A percentile compares a stretch with the other conserved stretches of the same genome.
Conservation (phyloP, 2,329 filamentous ascomycete species). For the Paraphoma sp. region DNA sequence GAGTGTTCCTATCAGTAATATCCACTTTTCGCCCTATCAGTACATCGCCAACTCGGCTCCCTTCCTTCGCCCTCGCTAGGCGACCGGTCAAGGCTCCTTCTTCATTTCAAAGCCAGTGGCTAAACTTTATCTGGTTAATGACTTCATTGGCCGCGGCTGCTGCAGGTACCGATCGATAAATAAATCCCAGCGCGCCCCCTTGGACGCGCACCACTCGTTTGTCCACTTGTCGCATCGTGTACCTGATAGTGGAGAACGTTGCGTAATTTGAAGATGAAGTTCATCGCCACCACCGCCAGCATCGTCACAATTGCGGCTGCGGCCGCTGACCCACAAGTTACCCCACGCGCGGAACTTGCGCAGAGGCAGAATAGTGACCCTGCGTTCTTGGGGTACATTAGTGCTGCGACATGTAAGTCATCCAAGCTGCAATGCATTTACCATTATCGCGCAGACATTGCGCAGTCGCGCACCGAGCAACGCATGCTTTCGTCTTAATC, state of each 20-base stretch:
- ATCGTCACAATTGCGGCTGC: conserved; percentile 15
- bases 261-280: conserved; percentile 14
- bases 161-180: conserved; percentile 10
- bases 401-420: conserved; percentile 25
- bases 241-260: too few species aligned
- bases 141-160: background rate
- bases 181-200: background rate
- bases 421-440: background rate
- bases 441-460: too few species aligned
- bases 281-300: conserved; percentile 8
- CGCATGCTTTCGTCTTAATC: too few species aligned
- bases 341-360: conserved; percentile 24
- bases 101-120: background rate
- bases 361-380: conserved; percentile 24
- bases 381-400: conserved; percentile 28
- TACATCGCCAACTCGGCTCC: too few species aligned
- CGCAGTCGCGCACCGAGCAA: too few species aligned
- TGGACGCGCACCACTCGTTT: background rate
- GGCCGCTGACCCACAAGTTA: conserved; percentile 25
- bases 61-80: too few species aligned
- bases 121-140: conserved; percentile 12
- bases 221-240: background rate
- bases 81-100: background rate
- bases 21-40: too few species aligned
- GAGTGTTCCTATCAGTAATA: too few species aligned